These are phyloP conservation scores for Populus hybrid DNA, from an alignment of 441 rosid species.

Conservation along the genomic window DNA sequence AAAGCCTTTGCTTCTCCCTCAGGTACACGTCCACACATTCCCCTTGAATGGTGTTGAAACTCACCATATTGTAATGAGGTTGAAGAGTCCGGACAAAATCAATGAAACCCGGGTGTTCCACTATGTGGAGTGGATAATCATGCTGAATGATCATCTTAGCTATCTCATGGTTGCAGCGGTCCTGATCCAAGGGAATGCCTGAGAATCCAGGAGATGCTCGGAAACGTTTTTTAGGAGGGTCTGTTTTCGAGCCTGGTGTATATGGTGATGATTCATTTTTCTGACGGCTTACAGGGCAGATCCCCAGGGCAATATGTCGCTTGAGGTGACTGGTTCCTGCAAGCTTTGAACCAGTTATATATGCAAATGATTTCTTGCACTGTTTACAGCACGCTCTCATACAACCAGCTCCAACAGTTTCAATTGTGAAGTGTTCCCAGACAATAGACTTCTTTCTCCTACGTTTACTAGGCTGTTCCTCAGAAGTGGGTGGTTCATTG, in stretches of 20 bases:
- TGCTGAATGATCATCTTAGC: constrained; percentile 91
- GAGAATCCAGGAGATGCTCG: constrained; percentile 40
- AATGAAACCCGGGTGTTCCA: constrained; percentile 73
- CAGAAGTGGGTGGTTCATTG: constrained; percentile 38
- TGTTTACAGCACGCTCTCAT: constrained; percentile 82
- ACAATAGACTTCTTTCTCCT: constrained; percentile 90
- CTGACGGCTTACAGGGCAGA: constrained; percentile 67
- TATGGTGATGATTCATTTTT: constrained; percentile 26
- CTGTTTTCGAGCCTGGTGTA: constrained; percentile 35
- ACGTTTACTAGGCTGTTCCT: constrained; percentile 55
- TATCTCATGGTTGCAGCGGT: constrained; percentile 62
- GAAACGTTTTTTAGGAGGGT: constrained; percentile 63
- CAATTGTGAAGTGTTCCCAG: constrained; percentile 92
- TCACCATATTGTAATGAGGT: constrained; percentile 70
- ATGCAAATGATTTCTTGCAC: constrained; percentile 85
- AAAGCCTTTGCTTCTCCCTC: constrained; percentile 68
- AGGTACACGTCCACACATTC: constrained; percentile 74
- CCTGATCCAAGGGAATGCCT: constrained; percentile 55
- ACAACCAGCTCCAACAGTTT: constrained; percentile 68
- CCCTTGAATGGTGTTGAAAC: constrained; percentile 77
- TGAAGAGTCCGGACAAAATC: constrained; percentile 65
- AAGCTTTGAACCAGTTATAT: constrained; percentile 72
- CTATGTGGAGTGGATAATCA: constrained; percentile 77
- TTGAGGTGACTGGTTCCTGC: constrained; percentile 99
- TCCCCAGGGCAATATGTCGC: constrained; percentile 80